Evolutionary conservation across 257 asterid species (phyloP).

Genomic region (Forsythia suspensa): DNA sequence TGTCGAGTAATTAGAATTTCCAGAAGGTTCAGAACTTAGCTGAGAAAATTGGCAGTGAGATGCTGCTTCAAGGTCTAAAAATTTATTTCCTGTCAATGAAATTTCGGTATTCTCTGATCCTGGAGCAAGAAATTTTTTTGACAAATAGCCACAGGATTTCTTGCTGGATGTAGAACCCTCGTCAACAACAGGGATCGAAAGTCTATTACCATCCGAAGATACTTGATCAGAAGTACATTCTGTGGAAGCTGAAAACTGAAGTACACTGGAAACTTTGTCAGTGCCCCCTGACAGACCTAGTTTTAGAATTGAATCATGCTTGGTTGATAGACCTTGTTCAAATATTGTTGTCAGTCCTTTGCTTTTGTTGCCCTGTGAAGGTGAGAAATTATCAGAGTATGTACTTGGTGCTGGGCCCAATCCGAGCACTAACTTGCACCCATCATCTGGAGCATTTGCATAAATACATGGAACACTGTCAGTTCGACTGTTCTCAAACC

Average conservation of each 20-base stretch:
- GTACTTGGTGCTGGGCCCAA: slow-evolving; percentile 80
- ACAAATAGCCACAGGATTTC: slow-evolving; percentile 86
- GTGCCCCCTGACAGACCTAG: slow-evolving; percentile 65
- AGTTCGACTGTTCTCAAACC: slow-evolving; percentile 33
- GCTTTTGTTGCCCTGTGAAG: slow-evolving; percentile 34
- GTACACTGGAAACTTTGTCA: slow-evolving; percentile 44
- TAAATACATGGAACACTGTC: slow-evolving; percentile 28
- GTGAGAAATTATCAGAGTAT: slow-evolving; percentile 41
- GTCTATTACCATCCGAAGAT: slow-evolving; percentile 33
- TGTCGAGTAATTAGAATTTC: slow-evolving; percentile 57
- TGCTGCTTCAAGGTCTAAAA: slow-evolving; percentile 34
- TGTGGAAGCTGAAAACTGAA: slow-evolving; percentile 50
- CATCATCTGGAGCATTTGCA: slow-evolving; percentile 60
- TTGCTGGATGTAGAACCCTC: slow-evolving; percentile 97
- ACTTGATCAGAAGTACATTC: slow-evolving; percentile 39
- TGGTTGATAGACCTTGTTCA: slow-evolving; percentile 24
- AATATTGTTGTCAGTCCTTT: slow-evolving; percentile 29
- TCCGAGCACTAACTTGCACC: slow-evolving; percentile 86
- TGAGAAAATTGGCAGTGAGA: slow-evolving; percentile 52
- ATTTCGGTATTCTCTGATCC: slow-evolving; percentile 33
- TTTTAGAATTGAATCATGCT: slow-evolving; percentile 56
- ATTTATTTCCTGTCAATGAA: slow-evolving; percentile 17
- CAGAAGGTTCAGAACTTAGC: slow-evolving; percentile 65
- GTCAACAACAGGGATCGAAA: slow-evolving; percentile 48
- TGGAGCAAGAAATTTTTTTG: slow-evolving; percentile 66